phyloP scores from a whole-genome alignment of 2,329 filamentous ascomycete species.

The Macrophomina phaseolina region DNA sequence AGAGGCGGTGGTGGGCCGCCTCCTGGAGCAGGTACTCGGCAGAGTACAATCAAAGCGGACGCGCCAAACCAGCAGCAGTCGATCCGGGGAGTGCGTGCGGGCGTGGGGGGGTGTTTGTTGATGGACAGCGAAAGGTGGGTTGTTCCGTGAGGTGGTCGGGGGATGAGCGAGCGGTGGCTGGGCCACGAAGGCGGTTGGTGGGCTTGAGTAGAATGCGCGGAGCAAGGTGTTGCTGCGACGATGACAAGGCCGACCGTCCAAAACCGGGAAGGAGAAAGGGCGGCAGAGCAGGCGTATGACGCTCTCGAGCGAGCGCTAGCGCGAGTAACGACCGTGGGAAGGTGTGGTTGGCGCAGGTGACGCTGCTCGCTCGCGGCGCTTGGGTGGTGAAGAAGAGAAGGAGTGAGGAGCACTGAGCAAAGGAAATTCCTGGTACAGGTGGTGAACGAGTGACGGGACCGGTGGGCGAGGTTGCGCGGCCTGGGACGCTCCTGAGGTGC shows the following conservation, averaged over 20 bases:
- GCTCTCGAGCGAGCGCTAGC: constrained; percentile 21
- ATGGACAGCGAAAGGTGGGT: constrained; percentile 5
- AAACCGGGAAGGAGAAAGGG: constrained; percentile 25
- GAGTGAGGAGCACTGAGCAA: constrained; percentile 5
- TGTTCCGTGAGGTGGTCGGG: neutral
- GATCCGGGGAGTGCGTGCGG: constrained; percentile 7
- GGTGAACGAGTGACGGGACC: constrained; percentile 20
- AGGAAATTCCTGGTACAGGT: constrained; percentile 13
- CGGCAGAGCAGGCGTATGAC: constrained; percentile 12
- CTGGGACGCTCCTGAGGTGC: constrained; percentile 25
- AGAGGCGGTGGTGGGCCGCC: constrained; percentile 24
- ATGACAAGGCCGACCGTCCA: constrained; percentile 21
- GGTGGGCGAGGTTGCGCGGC: constrained; percentile 7
- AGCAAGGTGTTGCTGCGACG: constrained; percentile 27
- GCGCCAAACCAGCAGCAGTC: constrained; percentile 26
- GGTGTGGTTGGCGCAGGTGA: constrained; percentile 12
- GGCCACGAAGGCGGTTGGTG: constrained; percentile 12
- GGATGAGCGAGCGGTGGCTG: constrained; percentile 27
- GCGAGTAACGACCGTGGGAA: constrained; percentile 22
- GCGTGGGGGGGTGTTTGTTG: constrained; percentile 2
- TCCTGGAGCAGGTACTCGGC: constrained; percentile 25
- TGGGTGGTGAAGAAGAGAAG: constrained; percentile 1
- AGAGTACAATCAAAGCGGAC: constrained; percentile 25
- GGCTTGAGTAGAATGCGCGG: constrained; percentile 23
- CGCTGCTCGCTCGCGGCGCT: constrained; percentile 3